Base-by-base conservation (phyloP, 2,329 filamentous ascomycete species). In the Penicillium sp. region DNA sequence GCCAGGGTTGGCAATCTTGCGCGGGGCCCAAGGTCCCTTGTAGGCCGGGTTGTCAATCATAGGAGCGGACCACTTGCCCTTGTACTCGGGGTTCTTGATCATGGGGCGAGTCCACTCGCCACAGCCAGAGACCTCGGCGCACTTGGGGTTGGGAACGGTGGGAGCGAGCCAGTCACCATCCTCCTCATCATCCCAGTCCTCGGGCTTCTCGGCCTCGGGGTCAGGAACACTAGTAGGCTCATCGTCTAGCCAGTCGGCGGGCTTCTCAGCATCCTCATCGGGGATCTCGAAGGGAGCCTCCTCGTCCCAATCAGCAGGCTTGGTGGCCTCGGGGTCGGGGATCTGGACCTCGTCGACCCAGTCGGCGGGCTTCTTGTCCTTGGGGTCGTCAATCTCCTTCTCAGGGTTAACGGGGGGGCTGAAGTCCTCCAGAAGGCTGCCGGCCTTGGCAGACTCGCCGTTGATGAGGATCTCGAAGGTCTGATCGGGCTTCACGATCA, bases 101-200 rank as follows among this genome's bases (percentile, higher is more conserved):
- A 91, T 87, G 69, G 95, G 95, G 82, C 91, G 87, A 72, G 89
- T 85, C 95, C 95, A 99, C 73, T 90, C 87, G 73, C 95, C 95
- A 79, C 95, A 98, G 75, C 95, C 95, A 82, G 94, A 93, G 68
- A 84, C 91, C 61, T 98, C 94, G 67, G 89, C 87, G 76, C 95
- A 98, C 87, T 97, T 97, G 80, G 94, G 91, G 88, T 99, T 98
- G 77, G 92, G 86, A 58, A 99, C 87, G 58, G 89, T 93, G 60
- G 94, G 95, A 55, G 93, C 82, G 69, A 96, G 80, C 93, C 93
- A 99, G 84, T 99, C 95, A 79, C 95, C 95, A 79, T 99, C 95
- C 83, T 99, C 95, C 84, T 99, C 95, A 62, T 99, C 94, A 82
- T 97, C 94, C 95, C 95, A 99, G 78, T 98, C 95, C 82, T 97